Evolutionary conservation across 306 rosid species (phyloP).

Genomic region (Castanopsis chinensis): DNA sequence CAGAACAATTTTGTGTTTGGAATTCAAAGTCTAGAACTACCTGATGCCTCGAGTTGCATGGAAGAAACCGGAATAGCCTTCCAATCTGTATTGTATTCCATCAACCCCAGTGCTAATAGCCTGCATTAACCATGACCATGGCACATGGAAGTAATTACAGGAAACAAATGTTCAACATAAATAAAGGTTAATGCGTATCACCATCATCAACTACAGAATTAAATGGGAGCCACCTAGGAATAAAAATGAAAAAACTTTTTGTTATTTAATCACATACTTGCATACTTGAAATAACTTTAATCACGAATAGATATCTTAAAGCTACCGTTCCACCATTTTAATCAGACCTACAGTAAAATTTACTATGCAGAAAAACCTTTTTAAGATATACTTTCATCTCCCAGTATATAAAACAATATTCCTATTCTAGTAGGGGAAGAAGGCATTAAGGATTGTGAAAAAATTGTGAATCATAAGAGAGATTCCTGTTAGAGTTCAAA

Average conservation of each 20-base stretch:
- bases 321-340: background rate
- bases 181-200: background rate
- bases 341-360: background rate
- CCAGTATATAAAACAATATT: background rate
- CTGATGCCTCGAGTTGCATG: conserved; percentile 91
- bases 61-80: conserved; percentile 93
- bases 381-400: background rate
- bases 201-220: background rate
- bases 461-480: background rate
- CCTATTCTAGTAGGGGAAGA: background rate
- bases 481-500: background rate
- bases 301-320: background rate
- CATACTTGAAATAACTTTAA: background rate
- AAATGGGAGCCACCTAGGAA: background rate
- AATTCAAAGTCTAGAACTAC: conserved; percentile 36
- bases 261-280: background rate
- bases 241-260: background rate
- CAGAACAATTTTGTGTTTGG: background rate
- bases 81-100: conserved; percentile 98
- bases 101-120: conserved; percentile 77
- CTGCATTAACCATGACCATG: conserved; percentile 35
- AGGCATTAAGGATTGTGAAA: background rate
- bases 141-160: background rate
- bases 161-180: background rate
- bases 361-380: background rate